A percentile compares a stretch with the other conserved stretches of the same genome.
These are phyloP conservation scores for Penicillium expansum DNA, from an alignment of 2,329 filamentous ascomycete genomes.

Conservation along the genomic window DNA sequence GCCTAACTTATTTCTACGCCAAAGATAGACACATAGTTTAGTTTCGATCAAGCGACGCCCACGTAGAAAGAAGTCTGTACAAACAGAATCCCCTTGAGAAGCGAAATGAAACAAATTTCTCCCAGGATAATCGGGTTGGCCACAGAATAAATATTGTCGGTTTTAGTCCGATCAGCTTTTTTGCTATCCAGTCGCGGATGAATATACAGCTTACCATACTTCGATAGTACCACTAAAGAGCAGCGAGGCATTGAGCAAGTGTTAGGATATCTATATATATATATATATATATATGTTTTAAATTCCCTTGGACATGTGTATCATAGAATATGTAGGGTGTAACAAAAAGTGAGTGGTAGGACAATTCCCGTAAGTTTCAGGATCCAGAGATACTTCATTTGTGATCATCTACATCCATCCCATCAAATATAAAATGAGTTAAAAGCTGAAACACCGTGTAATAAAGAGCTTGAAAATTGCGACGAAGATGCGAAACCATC, in stretches of 20 bases:
- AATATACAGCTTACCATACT: not conserved
- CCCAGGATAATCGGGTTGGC: no score
- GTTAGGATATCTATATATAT: not conserved
- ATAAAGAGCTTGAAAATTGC: not conserved
- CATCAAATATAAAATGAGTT: no score
- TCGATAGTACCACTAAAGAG: not conserved
- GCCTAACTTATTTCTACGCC: no score
- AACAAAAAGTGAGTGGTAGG: not conserved
- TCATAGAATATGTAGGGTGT: no score
- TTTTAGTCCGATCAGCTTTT: no score
- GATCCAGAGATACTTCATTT: not conserved
- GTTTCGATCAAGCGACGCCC: no score
- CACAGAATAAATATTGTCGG: no score
- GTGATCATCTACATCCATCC: not conserved
- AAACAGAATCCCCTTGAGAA: no score
- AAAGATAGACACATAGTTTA: no score
- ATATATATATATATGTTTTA: not conserved
- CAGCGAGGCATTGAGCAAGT: not conserved
- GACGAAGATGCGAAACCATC: not conserved
- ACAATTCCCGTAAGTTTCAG: not conserved
- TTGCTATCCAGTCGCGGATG: not conserved
- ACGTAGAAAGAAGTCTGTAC: no score
- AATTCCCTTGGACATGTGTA: no score
- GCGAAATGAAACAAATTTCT: no score
- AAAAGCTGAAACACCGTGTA: not conserved